These are phyloP conservation scores for Fusarium bulbicola DNA, from an alignment of 2,329 filamentous ascomycete species.

Conservation along the genomic window DNA sequence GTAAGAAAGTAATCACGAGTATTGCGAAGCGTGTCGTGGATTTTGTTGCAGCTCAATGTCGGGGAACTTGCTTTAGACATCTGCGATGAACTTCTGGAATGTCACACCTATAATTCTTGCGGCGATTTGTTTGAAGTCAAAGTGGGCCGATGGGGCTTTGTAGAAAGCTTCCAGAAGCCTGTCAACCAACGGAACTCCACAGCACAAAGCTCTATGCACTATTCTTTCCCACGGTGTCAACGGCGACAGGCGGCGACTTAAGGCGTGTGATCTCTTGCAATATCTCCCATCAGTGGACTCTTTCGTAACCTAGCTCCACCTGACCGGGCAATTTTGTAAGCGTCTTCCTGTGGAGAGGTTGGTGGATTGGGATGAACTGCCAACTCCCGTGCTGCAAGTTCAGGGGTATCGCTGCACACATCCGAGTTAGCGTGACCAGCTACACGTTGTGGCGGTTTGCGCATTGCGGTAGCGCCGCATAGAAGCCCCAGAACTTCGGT, in stretches of 20 bases:
- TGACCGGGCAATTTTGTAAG: slow-evolving; percentile 29
- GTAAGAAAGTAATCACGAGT: background rate
- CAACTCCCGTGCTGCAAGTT: slow-evolving; percentile 41
- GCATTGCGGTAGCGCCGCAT: slow-evolving; percentile 32
- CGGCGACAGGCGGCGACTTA: background rate
- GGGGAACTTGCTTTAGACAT: slow-evolving; percentile 1
- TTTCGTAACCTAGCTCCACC: slow-evolving; percentile 28
- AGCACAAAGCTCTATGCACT: background rate
- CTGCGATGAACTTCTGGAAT: slow-evolving; percentile 8
- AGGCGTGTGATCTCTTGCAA: slow-evolving; percentile 13
- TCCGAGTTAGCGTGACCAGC: slow-evolving; percentile 29
- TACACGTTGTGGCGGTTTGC: slow-evolving; percentile 41
- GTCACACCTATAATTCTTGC: slow-evolving; percentile 30
- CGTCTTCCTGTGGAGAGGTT: slow-evolving; percentile 30
- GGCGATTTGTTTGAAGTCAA: slow-evolving; percentile 28
- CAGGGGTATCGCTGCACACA: slow-evolving; percentile 31
- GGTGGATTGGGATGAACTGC: slow-evolving; percentile 38
- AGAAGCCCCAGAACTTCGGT: slow-evolving; percentile 36
- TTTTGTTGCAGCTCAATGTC: slow-evolving; percentile 13
- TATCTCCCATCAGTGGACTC: slow-evolving; percentile 2
- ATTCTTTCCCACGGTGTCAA: slow-evolving; percentile 28
- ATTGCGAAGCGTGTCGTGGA: background rate
- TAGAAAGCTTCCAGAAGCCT: slow-evolving; percentile 46
- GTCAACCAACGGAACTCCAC: slow-evolving; percentile 25
- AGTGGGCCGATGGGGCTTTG: slow-evolving; percentile 36